A percentile compares a stretch with the other conserved stretches of the same genome.
phyloP scores from a whole-genome alignment of 1,139 yeast genomes.

The Tardiomyces digboiensis region DNA sequence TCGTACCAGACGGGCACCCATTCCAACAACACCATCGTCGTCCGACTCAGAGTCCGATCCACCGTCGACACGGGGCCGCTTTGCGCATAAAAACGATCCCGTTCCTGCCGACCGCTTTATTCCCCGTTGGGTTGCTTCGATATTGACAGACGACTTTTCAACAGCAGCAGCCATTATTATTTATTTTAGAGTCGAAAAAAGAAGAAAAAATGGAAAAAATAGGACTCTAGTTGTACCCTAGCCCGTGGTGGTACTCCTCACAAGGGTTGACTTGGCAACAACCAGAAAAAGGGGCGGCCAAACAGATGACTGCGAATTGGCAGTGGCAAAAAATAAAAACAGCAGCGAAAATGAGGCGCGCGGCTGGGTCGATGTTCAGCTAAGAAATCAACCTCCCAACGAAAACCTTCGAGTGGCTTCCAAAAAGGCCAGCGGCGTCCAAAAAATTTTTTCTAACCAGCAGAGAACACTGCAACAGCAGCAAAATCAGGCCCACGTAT shows the following conservation, averaged over 20 bases:
- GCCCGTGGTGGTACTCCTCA: no score
- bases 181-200: no score
- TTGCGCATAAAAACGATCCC: neutral
- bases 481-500: neutral
- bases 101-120: neutral
- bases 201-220: no score
- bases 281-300: neutral
- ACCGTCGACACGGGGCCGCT: neutral
- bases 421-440: neutral
- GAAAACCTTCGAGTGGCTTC: neutral
- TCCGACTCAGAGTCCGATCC: neutral
- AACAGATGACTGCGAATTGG: no score
- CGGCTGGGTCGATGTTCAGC: neutral
- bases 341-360: neutral
- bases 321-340: no score
- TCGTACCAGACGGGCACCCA: neutral
- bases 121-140: neutral
- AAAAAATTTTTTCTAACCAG: neutral
- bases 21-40: neutral
- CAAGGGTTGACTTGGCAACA: neutral
- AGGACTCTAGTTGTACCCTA: no score
- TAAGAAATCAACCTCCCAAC: neutral
- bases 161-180: neutral
- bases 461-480: neutral
- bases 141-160: neutral